A percentile compares a stretch with the other conserved stretches of the same genome.
These are phyloP conservation scores for Nymphaea colorata DNA, from an alignment of 164 flowering plant genomes.

Conservation along the genomic window DNA sequence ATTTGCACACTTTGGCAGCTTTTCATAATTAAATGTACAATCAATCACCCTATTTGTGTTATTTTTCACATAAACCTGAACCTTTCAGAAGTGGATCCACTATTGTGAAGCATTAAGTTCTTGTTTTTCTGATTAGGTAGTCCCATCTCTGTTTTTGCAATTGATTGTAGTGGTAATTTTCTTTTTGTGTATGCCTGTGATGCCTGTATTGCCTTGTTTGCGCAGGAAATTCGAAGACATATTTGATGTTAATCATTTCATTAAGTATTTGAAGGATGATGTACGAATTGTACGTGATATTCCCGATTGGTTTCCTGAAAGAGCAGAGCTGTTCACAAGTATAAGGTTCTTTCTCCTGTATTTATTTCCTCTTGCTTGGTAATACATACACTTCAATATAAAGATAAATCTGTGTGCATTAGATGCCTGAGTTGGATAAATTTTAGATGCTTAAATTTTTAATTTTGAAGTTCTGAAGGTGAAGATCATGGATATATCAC, in stretches of 20 bases:
- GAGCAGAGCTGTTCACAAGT: constrained; percentile 79
- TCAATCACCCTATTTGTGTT: too few relatives aligned
- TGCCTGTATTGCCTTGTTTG: constrained; percentile 5
- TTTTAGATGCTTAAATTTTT: too few relatives aligned
- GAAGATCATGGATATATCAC: too few relatives aligned
- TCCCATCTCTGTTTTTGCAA: neutral
- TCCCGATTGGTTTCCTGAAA: constrained; percentile 97
- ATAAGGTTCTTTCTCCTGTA: constrained; percentile 42
- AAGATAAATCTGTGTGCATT: too few relatives aligned
- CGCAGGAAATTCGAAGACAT: constrained; percentile 95
- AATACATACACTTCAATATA: too few relatives aligned
- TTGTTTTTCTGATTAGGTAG: neutral
- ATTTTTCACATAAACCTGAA: too few relatives aligned
- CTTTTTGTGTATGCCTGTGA: neutral
- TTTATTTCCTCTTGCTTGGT: too few relatives aligned
- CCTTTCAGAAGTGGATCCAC: too few relatives aligned
- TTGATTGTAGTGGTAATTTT: constrained; percentile 2
- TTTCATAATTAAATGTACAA: too few relatives aligned
- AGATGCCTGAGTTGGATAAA: too few relatives aligned
- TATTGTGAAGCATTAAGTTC: neutral
- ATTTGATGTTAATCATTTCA: constrained; percentile 99
- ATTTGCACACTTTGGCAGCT: too few relatives aligned
- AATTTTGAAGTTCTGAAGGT: too few relatives aligned
- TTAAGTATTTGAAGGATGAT: constrained; percentile 94
- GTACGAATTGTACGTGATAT: constrained; percentile 91